phyloP scores from a whole-genome alignment of 2,329 filamentous ascomycete genomes.

The Thelonectria discophora region DNA sequence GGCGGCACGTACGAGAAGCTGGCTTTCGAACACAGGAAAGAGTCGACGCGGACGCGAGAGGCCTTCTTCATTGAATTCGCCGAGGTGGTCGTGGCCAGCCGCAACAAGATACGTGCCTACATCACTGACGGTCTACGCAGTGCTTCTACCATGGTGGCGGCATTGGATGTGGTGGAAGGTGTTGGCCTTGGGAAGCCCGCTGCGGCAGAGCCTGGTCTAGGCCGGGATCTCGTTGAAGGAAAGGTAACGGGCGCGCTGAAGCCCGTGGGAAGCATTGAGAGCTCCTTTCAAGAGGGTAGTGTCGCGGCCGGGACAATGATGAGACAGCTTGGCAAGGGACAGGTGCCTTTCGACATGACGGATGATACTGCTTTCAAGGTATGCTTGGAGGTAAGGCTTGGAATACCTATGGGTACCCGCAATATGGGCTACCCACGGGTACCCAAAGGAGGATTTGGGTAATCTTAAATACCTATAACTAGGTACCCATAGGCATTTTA shows the following conservation, averaged over 20 bases:
- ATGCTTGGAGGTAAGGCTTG: too few species aligned
- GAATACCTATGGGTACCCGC: too few species aligned
- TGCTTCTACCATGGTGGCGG: slow-evolving; percentile 65
- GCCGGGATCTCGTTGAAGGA: neutral
- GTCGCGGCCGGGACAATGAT: slow-evolving; percentile 3
- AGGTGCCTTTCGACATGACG: too few species aligned
- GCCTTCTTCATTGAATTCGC: slow-evolving; percentile 64
- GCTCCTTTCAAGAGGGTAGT: neutral
- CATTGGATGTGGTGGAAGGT: slow-evolving; percentile 65
- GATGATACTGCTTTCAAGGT: too few species aligned
- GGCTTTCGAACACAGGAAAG: slow-evolving; percentile 60
- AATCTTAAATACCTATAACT: too few species aligned
- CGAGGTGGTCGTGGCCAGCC: slow-evolving; percentile 55
- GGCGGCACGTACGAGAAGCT: slow-evolving; percentile 68
- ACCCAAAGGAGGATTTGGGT: too few species aligned
- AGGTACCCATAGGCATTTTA: too few species aligned
- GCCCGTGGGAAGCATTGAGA: neutral
- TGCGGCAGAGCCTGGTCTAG: neutral
- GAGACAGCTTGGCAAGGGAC: slow-evolving; percentile 1
- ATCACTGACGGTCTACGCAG: slow-evolving; percentile 68
- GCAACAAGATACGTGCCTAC: slow-evolving; percentile 63
- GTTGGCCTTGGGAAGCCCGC: slow-evolving; percentile 61
- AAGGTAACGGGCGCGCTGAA: neutral
- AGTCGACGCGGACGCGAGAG: slow-evolving; percentile 64
- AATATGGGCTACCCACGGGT: too few species aligned